These are phyloP conservation scores for Penicillium italicum DNA, from an alignment of 2,329 filamentous ascomycete genomes.

Conservation along the genomic window DNA sequence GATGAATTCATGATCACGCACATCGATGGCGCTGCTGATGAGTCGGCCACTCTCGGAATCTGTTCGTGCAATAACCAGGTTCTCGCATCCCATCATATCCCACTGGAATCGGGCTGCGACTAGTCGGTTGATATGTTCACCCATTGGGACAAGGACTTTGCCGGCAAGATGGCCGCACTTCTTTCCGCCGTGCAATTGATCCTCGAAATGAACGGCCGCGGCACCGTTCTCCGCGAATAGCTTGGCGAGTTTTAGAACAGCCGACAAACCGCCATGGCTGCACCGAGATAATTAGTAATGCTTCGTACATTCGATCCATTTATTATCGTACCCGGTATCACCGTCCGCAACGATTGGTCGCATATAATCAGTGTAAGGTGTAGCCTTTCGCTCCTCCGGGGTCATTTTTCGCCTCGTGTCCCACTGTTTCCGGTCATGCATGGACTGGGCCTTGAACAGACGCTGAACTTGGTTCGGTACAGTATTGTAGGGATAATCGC, in stretches of 20 bases:
- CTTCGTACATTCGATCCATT: not conserved
- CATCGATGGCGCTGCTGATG: conserved; percentile 84
- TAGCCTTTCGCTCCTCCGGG: conserved; percentile 65
- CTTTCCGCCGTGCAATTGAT: conserved; percentile 96
- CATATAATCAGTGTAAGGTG: conserved; percentile 86
- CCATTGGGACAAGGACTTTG: conserved; percentile 88
- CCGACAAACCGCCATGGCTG: conserved; percentile 83
- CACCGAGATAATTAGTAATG: not conserved
- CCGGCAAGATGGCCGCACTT: conserved; percentile 96
- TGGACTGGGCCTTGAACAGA: conserved; percentile 90
- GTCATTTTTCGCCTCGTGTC: conserved; percentile 76
- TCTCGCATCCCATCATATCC: conserved; percentile 97
- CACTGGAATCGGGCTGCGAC: conserved; percentile 92
- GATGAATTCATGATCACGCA: conserved; percentile 95
- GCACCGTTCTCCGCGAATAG: conserved; percentile 96
- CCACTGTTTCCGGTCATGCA: conserved; percentile 96
- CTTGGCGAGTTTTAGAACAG: conserved; percentile 93
- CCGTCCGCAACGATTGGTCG: conserved; percentile 94
- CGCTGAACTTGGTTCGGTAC: conserved; percentile 97
- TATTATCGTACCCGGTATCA: conserved; percentile 66
- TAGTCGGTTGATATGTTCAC: conserved; percentile 94
- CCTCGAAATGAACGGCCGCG: conserved; percentile 94
- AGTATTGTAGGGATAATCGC: conserved; percentile 98
- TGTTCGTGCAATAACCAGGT: conserved; percentile 88
- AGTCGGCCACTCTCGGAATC: conserved; percentile 93